phyloP scores from a whole-genome alignment of 2,329 filamentous ascomycete genomes.

The Fonsecaea erecta region DNA sequence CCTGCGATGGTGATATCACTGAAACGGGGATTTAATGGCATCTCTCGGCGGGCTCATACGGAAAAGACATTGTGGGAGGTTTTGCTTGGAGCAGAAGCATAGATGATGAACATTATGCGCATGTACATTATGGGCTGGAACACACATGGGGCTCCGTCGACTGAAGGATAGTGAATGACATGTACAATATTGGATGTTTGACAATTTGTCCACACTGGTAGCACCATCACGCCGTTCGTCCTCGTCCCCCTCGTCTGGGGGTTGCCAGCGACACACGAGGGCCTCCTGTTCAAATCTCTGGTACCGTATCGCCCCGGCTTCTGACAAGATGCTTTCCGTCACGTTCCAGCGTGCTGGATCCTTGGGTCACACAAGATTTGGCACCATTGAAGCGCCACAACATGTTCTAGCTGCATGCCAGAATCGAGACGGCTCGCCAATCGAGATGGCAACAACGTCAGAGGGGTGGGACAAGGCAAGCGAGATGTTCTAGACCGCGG shows the following conservation, averaged over 20 bases:
- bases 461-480: slow-evolving; percentile 1
- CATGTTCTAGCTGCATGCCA: not conserved
- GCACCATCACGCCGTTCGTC: not conserved
- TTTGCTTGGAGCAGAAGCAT: not conserved
- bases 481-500: slow-evolving; percentile 12
- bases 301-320: not conserved
- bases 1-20: not conserved
- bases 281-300: not conserved
- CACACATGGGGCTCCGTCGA: not conserved
- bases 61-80: not conserved
- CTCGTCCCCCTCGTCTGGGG: not conserved
- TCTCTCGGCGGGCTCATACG: not conserved
- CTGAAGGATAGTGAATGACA: not conserved
- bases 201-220: not conserved
- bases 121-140: slow-evolving; percentile 9
- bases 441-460: not conserved
- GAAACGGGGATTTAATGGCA: not conserved
- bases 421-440: not conserved
- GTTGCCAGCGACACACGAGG: not conserved
- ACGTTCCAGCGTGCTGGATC: slow-evolving; percentile 3
- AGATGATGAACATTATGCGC: not conserved
- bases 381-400: slow-evolving; percentile 7
- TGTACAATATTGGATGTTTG: slow-evolving; percentile 10
- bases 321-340: not conserved
- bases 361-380: not conserved